Percentiles rank a stretch among this genome's conserved stretches.
Evolutionary conservation across 225 moss, liverwort and hornwort genomes (phyloP).

Genomic region (Climacium dendroides): DNA sequence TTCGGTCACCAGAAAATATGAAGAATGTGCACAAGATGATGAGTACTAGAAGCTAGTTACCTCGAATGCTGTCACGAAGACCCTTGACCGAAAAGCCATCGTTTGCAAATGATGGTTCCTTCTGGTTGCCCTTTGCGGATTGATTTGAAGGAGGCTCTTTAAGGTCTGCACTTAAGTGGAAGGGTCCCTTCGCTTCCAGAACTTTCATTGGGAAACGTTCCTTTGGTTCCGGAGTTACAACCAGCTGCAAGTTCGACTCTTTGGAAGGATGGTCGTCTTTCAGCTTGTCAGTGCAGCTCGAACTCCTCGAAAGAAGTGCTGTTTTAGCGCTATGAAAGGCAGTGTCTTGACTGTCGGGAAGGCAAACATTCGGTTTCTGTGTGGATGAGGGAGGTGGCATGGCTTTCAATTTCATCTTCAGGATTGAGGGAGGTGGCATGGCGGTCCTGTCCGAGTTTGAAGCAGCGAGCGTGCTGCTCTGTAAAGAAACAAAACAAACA

Average conservation of each 20-base stretch:
- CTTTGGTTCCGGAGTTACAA: background rate
- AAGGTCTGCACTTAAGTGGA: too few species aligned
- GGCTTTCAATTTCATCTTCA: too few species aligned
- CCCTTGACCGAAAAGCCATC: too few species aligned
- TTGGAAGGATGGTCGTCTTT: background rate
- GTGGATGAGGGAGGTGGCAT: background rate
- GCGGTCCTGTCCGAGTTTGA: too few species aligned
- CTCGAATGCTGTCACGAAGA: background rate
- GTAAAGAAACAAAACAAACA: background rate
- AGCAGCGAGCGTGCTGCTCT: background rate
- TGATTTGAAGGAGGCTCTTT: background rate
- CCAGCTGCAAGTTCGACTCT: too few species aligned
- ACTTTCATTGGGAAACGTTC: background rate
- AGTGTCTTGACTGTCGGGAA: background rate
- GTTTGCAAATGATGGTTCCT: too few species aligned
- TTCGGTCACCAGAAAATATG: background rate
- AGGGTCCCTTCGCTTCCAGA: background rate
- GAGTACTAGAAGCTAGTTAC: background rate
- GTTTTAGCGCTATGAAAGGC: background rate
- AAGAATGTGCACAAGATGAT: background rate
- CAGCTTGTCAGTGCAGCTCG: background rate
- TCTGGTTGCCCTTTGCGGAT: background rate
- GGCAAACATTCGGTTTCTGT: background rate
- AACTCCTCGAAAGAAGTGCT: background rate
- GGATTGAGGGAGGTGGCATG: too few species aligned